Conservation (phyloP, 495 filamentous ascomycete species). For the Cryomyces minteri region DNA sequence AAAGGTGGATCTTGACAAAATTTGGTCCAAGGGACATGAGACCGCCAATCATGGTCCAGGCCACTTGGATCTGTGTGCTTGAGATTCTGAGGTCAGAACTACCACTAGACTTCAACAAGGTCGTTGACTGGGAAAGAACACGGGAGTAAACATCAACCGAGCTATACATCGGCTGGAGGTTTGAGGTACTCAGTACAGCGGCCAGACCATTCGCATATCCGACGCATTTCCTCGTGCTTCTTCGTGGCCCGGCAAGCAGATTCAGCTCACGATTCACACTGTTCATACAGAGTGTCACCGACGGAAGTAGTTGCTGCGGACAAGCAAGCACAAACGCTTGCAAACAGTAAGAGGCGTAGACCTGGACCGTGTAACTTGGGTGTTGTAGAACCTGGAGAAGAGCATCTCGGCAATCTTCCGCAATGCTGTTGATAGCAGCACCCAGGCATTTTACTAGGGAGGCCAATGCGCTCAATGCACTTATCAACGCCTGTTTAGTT, state of each 20-base stretch:
- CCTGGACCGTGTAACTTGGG: conserved; percentile 88
- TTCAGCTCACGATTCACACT: conserved; percentile 74
- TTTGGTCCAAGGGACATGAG: conserved; percentile 93
- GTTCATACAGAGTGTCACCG: conserved; percentile 92
- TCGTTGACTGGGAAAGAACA: conserved; percentile 77
- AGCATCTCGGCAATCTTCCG: conserved; percentile 69
- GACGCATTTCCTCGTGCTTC: conserved; percentile 67
- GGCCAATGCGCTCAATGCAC: conserved; percentile 60
- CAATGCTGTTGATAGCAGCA: conserved; percentile 55
- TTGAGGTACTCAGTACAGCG: conserved; percentile 76
- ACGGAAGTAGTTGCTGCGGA: conserved; percentile 78
- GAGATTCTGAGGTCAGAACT: conserved; percentile 82
- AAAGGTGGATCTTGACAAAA: conserved; percentile 97
- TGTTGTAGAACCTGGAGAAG: conserved; percentile 85
- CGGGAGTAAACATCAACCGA: conserved; percentile 90
- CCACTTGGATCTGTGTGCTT: conserved; percentile 88
- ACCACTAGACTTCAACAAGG: conserved; percentile 80
- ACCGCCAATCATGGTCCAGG: conserved; percentile 93
- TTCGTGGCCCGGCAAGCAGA: conserved; percentile 53
- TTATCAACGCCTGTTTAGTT: conserved; percentile 66
- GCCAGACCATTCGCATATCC: conserved; percentile 90
- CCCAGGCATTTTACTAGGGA: conserved; percentile 66
- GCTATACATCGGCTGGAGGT: conserved; percentile 75
- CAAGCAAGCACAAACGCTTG: conserved; percentile 77
- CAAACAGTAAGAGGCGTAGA: conserved; percentile 69